phyloP scores from a whole-genome alignment of 148 eudicot species.

The Vaccinium vitisidaea region DNA sequence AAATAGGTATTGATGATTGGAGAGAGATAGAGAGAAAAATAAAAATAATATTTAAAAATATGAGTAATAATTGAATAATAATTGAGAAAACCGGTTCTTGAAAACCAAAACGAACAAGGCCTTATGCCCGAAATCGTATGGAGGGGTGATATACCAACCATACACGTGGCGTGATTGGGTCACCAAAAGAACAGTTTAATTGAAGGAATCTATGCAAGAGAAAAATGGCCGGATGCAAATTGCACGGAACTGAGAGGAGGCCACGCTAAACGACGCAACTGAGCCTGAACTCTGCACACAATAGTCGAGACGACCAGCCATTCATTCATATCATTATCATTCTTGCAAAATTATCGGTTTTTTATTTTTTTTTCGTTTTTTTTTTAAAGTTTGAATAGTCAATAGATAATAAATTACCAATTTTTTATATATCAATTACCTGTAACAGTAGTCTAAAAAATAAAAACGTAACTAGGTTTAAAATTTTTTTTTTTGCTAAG shows the following conservation, averaged over 20 bases:
- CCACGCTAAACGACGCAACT: slow-evolving; percentile 12
- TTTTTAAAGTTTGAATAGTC: too few relatives aligned
- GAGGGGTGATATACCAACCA: neutral
- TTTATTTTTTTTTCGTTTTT: neutral
- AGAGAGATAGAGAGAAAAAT: too few relatives aligned
- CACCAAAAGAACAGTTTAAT: neutral
- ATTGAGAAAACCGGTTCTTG: too few relatives aligned
- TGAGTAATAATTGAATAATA: too few relatives aligned
- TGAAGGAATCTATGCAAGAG: neutral
- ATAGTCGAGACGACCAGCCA: neutral
- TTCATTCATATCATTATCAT: neutral
- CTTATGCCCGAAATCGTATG: neutral
- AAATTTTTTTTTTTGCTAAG: too few relatives aligned
- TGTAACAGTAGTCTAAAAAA: too few relatives aligned
- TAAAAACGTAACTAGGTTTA: too few relatives aligned
- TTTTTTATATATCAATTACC: too few relatives aligned
- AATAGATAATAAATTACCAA: too few relatives aligned
- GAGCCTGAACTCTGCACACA: slow-evolving; percentile 11
- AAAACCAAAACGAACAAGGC: too few relatives aligned
- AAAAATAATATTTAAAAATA: too few relatives aligned
- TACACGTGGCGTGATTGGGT: slow-evolving; percentile 13
- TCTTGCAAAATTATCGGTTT: neutral
- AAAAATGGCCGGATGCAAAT: neutral
- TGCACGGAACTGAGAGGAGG: slow-evolving; percentile 4
- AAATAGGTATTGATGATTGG: too few relatives aligned